Conservation (phyloP, 2,329 filamentous ascomycete genomes). For the Eutypa lata region DNA sequence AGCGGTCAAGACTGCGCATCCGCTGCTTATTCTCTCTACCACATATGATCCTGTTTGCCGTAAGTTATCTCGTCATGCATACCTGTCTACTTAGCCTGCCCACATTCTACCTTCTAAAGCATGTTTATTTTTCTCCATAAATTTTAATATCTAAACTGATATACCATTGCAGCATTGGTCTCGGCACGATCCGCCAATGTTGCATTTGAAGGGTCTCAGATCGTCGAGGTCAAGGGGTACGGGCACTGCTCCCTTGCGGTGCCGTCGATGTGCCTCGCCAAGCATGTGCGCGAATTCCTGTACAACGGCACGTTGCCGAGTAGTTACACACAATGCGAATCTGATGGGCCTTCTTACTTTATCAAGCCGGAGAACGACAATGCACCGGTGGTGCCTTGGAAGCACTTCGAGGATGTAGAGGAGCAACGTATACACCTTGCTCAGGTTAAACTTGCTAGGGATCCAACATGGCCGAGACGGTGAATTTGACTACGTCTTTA, state of each 20-base stretch:
- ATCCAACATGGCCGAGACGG: neutral
- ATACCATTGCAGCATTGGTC: conserved; percentile 24
- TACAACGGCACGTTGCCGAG: conserved; percentile 35
- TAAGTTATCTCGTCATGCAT: neutral
- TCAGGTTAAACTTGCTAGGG: conserved; percentile 9
- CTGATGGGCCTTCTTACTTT: conserved; percentile 38
- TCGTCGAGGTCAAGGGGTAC: conserved; percentile 40
- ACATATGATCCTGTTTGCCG: conserved; percentile 57
- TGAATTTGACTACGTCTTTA: neutral
- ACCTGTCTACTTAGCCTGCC: no score
- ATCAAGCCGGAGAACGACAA: conserved; percentile 21
- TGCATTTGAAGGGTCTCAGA: conserved; percentile 33
- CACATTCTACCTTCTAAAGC: no score
- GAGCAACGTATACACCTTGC: conserved; percentile 12
- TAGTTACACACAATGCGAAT: conserved; percentile 32
- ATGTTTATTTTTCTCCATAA: neutral
- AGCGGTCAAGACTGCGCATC: conserved; percentile 40
- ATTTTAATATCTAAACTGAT: conserved; percentile 4
- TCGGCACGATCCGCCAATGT: conserved; percentile 34
- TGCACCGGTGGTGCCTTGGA: conserved; percentile 6
- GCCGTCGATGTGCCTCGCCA: conserved; percentile 33
- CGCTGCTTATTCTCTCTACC: conserved; percentile 53
- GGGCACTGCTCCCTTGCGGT: conserved; percentile 39
- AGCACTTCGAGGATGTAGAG: conserved; percentile 11
- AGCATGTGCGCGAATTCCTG: conserved; percentile 34